Evolutionary conservation across 2,329 filamentous ascomycete genomes (phyloP).

Genomic region (Penicillium glabrum): DNA sequence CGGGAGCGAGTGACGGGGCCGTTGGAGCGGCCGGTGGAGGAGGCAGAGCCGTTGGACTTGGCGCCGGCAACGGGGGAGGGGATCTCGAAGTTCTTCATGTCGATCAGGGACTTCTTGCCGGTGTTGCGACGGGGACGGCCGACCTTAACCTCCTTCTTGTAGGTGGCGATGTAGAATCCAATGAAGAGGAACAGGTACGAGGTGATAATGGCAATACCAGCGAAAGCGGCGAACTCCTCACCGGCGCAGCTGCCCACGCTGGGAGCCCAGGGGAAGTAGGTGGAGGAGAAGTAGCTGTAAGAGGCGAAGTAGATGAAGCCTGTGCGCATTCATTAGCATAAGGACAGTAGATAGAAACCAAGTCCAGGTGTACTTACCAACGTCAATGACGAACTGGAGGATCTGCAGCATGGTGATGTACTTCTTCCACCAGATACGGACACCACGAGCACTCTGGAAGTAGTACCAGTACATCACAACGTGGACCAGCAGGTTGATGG

Average conservation of each 20-base stretch:
- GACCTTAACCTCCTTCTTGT: slow-evolving; percentile 64
- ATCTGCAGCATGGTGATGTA: slow-evolving; percentile 99
- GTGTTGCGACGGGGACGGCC: slow-evolving; percentile 54
- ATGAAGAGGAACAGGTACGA: slow-evolving; percentile 98
- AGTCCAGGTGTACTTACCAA: slow-evolving; percentile 61
- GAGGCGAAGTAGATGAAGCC: slow-evolving; percentile 98
- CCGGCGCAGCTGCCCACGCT: slow-evolving; percentile 85
- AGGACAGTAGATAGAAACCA: neutral
- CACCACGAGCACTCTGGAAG: slow-evolving; percentile 95
- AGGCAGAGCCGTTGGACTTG: slow-evolving; percentile 30
- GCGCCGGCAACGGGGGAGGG: slow-evolving; percentile 38
- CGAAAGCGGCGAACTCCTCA: slow-evolving; percentile 93
- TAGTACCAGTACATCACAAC: slow-evolving; percentile 99
- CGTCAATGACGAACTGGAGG: slow-evolving; percentile 93
- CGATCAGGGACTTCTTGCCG: slow-evolving; percentile 80
- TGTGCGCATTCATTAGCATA: slow-evolving; percentile 36
- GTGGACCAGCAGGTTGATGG: slow-evolving; percentile 88
- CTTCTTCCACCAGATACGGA: slow-evolving; percentile 99
- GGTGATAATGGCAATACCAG: slow-evolving; percentile 86
- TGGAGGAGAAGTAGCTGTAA: slow-evolving; percentile 96
- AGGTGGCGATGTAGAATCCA: slow-evolving; percentile 96
- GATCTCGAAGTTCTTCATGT: slow-evolving; percentile 74
- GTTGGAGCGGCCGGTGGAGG: slow-evolving; percentile 41
- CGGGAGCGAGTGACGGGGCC: slow-evolving; percentile 48
- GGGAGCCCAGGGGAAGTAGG: slow-evolving; percentile 83